phyloP scores from a whole-genome alignment of 352 stramenopile genomes.

The Pythium biforme region DNA sequence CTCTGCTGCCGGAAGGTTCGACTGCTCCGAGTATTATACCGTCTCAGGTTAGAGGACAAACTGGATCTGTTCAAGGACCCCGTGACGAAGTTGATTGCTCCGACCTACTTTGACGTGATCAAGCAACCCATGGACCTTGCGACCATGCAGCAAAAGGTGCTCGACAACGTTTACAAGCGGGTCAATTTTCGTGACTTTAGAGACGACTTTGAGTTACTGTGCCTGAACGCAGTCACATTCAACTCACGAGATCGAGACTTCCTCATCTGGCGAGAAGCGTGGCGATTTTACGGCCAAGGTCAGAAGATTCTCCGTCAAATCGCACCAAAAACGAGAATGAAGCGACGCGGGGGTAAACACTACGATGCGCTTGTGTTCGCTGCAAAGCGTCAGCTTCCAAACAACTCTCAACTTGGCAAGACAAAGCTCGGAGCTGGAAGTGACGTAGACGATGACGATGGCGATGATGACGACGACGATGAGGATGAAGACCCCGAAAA shows the following conservation, averaged over 20 bases:
- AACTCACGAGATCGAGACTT: conserved; percentile 90
- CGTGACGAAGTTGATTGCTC: conserved; percentile 91
- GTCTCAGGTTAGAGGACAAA: conserved; percentile 73
- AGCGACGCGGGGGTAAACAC: conserved; percentile 66
- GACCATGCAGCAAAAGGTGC: conserved; percentile 82
- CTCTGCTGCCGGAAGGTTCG: conserved; percentile 74
- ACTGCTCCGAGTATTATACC: conserved; percentile 67
- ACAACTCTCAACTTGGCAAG: conserved; percentile 70
- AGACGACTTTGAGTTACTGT: conserved; percentile 95
- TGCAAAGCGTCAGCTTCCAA: conserved; percentile 77
- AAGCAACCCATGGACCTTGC: conserved; percentile 92
- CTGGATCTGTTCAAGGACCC: conserved; percentile 92
- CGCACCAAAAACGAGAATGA: conserved; percentile 73
- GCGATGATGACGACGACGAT: conserved; percentile 29
- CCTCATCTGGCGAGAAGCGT: conserved; percentile 91
- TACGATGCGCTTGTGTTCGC: conserved; percentile 71
- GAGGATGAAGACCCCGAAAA: conserved; percentile 29
- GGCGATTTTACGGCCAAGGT: conserved; percentile 89
- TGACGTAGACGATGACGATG: conserved; percentile 27
- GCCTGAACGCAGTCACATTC: conserved; percentile 95
- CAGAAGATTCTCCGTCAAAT: conserved; percentile 70
- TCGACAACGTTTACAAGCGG: conserved; percentile 67
- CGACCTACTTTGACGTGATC: conserved; percentile 93
- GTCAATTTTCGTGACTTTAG: conserved; percentile 79
- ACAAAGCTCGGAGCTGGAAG: conserved; percentile 30